Base-by-base conservation (phyloP, 495 filamentous ascomycete species). In the Lasiosphaeriaceae sp. region DNA sequence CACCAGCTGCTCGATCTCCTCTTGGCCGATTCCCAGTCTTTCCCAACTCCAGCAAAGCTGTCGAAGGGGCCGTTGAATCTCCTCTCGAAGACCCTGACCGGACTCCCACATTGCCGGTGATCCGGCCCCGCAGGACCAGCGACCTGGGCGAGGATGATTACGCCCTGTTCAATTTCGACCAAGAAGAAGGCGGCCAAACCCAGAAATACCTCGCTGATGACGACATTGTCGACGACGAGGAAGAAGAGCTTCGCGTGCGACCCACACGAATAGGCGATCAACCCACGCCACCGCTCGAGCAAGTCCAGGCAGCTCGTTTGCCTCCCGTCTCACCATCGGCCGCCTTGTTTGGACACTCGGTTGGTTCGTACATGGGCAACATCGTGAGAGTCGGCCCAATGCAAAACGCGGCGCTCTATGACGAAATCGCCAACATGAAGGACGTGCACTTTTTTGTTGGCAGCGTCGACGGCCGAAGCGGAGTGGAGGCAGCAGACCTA, bases 311-410 rank as follows among this genome's bases (percentile, higher is more conserved):
- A 24, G 21, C 14, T 11, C 3, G 14, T 24, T 11, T 61, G 11
- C 65, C 65, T 11, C 51, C 59, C 20, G 45, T 60, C 5, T 65
- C 66, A 2, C 64, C 66, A 9, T 65, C 68, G 19, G 47, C 66
- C 1, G 68, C 43, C 12, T 47, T 71, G 21, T 69, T 69, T 24
- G 23, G 55, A 16, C 60, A 64, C n/a, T 68, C 63, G 17, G 50
- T 71, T 3, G 77, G 77, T 16, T 80, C 77, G 19, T 80, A 76
- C 55, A 73, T 69, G 24, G 77, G 77, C 17, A 64, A 63, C 20
- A 45, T 73, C 5, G 34, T 71, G 35, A 51, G 31, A 19, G 58
- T 67, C 16, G 58, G 47, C 20, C 66, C 77, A 1, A 69, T 77
- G 50, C 74, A 63, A 26, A 66, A 78, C 50, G 65, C 72, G 16